Evolutionary conservation across 2,329 filamentous ascomycete species (phyloP).

Genomic region (Scedosporium dehoogii): DNA sequence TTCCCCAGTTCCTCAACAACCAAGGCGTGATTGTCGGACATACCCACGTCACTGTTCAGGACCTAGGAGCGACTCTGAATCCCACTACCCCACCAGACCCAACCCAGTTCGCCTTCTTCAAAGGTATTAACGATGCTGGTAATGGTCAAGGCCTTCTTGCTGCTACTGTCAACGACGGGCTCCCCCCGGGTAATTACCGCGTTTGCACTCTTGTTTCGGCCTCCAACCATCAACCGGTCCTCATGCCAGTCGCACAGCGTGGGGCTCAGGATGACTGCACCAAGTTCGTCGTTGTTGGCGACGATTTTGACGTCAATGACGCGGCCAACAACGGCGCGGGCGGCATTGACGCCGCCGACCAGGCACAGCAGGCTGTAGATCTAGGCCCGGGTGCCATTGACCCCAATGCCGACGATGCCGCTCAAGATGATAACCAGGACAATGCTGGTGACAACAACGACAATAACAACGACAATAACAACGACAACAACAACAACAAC

Average conservation of each 20-base stretch:
- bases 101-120: constrained; percentile 27
- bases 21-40: constrained; percentile 33
- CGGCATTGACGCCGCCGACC: constrained; percentile 10
- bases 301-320: constrained; percentile 15
- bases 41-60: constrained; percentile 37
- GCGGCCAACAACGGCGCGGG: constrained; percentile 18
- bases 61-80: constrained; percentile 30
- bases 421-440: constrained; percentile 4
- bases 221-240: constrained; percentile 32
- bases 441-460: constrained; percentile 8
- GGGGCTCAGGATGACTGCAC: constrained; percentile 35
- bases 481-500: constrained; percentile 8
- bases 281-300: constrained; percentile 27
- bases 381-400: constrained; percentile 15
- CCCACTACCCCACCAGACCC: constrained; percentile 34
- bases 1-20: constrained; percentile 30
- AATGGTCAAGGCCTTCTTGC: constrained; percentile 26
- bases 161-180: constrained; percentile 25
- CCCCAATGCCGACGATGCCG: constrained; percentile 6
- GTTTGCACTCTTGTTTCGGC: constrained; percentile 31
- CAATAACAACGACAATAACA: constrained; percentile 9
- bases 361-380: constrained; percentile 15
- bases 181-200: constrained; percentile 31
- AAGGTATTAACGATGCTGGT: constrained; percentile 29
- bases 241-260: constrained; percentile 34